Base-by-base conservation (phyloP, 2,329 filamentous ascomycete species). In the Pezicula rhizophila region DNA sequence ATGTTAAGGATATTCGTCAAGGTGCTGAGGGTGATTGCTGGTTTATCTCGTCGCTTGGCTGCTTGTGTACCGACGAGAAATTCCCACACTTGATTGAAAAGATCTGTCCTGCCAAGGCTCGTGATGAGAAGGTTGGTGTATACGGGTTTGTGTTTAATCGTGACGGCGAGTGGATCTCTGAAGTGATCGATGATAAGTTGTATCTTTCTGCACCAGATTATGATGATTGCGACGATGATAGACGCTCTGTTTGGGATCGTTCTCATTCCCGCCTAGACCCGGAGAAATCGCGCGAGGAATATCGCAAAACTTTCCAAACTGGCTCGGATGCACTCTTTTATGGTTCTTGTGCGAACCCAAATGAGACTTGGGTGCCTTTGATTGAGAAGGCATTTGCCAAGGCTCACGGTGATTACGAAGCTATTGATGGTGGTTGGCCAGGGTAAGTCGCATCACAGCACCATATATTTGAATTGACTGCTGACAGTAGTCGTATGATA, bases 101-200 rank as follows among this genome's bases (percentile, higher is more conserved):
- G 59, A 65, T 78, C 41, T 61, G 59, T 15, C 48, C 49, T 1
- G 5, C 47, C 17, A 51, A 48, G 2, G 54, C 57, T 14, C 47
- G 59, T 14, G 56, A 61, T 49, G 57, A 78, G 68, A 72, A 77
- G 50, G 82, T 92, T 45, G 89, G 89, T 12, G 89, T 95, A 2
- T 95, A 95, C 59, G 89, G 89, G 1, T 95, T 95, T 59, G 87
- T 95, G 39, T 95, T 95, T 63, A 86, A 85, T 64, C 74, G 89
- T 61, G 89, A 95, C 60, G 89, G 89, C 45, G 88, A 92, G 65
- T 96, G 89, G 90, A 85, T 91, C 46, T 88, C 89, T 57, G 89
- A 87, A 52, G 89, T 96, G 51, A 82, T 96, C 50, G 90, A 96
- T 61, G 90, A 96, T 66, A 93, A 93, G 68, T 75, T 96, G 1